Evolutionary conservation across 2,329 filamentous ascomycete species (phyloP).

Genomic region (Colletotrichum abscissum): DNA sequence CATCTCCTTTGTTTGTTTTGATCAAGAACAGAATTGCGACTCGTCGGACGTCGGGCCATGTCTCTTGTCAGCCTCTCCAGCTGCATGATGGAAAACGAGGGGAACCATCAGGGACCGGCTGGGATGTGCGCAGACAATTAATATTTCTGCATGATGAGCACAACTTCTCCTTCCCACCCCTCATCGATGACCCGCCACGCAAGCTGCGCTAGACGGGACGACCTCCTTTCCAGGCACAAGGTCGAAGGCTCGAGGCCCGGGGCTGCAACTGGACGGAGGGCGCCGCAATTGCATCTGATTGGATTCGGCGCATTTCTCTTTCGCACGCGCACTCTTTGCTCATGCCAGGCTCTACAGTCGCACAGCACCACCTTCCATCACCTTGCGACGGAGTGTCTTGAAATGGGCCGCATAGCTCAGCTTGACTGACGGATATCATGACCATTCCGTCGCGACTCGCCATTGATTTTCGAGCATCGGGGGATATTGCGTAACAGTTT

Average conservation of each 20-base stretch:
- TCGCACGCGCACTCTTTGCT: not conserved
- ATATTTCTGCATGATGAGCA: constrained; percentile 33
- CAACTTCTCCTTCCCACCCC: constrained; percentile 43
- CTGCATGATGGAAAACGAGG: constrained; percentile 14
- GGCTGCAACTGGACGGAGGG: constrained; percentile 7
- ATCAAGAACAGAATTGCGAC: constrained; percentile 12
- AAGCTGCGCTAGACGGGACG: constrained; percentile 37
- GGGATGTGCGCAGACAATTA: constrained; percentile 29
- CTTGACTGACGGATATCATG: constrained; percentile 8
- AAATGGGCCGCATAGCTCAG: constrained; percentile 13
- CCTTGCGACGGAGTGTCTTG: constrained; percentile 7
- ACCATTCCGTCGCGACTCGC: not conserved
- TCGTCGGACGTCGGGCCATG: constrained; percentile 4
- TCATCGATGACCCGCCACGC: constrained; percentile 41
- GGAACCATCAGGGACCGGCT: constrained; percentile 19
- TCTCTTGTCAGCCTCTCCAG: not conserved
- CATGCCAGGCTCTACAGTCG: not conserved
- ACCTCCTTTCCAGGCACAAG: constrained; percentile 10
- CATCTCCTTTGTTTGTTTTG: constrained; percentile 32
- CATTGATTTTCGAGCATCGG: not conserved
- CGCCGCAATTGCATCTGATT: constrained; percentile 23
- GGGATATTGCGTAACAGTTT: not conserved
- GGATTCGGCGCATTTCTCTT: constrained; percentile 25
- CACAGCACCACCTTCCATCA: constrained; percentile 6
- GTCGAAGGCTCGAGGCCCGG: not conserved